Evolutionary conservation across 495 filamentous ascomycete species (phyloP), one percentile per base, ranked within the genome.

Genomic region (Ramalina peruviana): DNA sequence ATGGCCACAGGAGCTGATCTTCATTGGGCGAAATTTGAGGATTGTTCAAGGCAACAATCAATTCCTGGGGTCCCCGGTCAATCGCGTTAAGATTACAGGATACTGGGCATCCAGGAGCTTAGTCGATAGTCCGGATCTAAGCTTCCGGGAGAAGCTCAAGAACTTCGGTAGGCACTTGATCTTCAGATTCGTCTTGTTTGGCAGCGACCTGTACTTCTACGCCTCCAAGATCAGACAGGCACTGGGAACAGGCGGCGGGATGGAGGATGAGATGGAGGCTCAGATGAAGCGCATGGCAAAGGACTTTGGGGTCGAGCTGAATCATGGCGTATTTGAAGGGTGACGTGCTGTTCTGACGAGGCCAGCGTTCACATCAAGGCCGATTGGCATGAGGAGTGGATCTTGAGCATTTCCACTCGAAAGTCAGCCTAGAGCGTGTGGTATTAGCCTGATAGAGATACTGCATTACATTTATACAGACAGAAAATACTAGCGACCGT

Each of bases 241-340:
- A 54, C 60, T 96, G 30, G 80, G 81, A 2, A 64, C 77, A 2
- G 87, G 89, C 2, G 72, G 75, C 15, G 90, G 90, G 0, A 93
- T 96, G 85, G 92, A 98, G 59, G 90, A 96, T 60, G 85, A 88
- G 47, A 76, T 98, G 26, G 92, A 98, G 70, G 75, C 72, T 53
- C 73, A 83, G 58, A 88, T 98, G 86, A 80, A 73, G 64, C 70
- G 67, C 26, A 85, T 95, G 69, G 92, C 92, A 0, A 89, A 83
- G 62, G 86, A 92, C 58, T 85, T 93, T 62, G 92, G 92, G 0
- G 77, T 98, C 1, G 89, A 98, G 61, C 62, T 96, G 52, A 82
- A 92, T 59, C 85, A 89, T 65, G 76, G 77, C 39, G 72, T 94
- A 3, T 94, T 94, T 65, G 86, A 92, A 51, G 88, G 88, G n/a